These are phyloP conservation scores for Pseudevernia furfuracea DNA, from an alignment of 495 filamentous ascomycete genomes.

Conservation along the genomic window DNA sequence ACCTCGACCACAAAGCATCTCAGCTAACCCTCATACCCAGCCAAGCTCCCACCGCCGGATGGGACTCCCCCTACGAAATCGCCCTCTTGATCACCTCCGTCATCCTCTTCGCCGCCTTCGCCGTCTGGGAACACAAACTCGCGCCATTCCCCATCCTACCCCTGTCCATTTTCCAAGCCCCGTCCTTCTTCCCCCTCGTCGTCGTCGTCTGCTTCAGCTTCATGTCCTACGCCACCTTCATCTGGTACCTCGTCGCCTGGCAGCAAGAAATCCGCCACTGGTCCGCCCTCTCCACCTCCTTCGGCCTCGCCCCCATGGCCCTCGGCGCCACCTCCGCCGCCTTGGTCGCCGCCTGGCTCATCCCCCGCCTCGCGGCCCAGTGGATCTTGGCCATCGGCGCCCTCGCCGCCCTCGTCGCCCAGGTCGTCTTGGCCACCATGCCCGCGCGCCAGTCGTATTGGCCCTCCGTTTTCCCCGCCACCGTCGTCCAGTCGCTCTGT, in stretches of 20 bases:
- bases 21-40: conserved; percentile 34
- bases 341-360: conserved; percentile 42
- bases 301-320: conserved; percentile 40
- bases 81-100: conserved; percentile 39
- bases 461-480: conserved; percentile 44
- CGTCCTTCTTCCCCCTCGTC: conserved; percentile 42
- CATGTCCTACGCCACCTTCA: conserved; percentile 43
- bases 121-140: conserved; percentile 41
- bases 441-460: conserved; percentile 44
- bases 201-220: conserved; percentile 43
- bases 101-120: conserved; percentile 35
- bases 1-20: neutral
- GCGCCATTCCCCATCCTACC: conserved; percentile 43
- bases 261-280: conserved; percentile 40
- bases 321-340: conserved; percentile 36
- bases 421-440: conserved; percentile 41
- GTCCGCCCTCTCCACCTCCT: conserved; percentile 38
- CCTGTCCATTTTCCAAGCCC: conserved; percentile 43
- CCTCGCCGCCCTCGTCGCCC: conserved; percentile 33
- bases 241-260: conserved; percentile 46
- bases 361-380: conserved; percentile 42
- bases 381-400: conserved; percentile 45
- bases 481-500: conserved; percentile 39
- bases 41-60: conserved; percentile 45
- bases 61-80: conserved; percentile 41